Evolutionary conservation across 148 eudicot genomes (phyloP), one percentile per base, ranked within the genome.

Genomic region (Rhododendron griersonianum): DNA sequence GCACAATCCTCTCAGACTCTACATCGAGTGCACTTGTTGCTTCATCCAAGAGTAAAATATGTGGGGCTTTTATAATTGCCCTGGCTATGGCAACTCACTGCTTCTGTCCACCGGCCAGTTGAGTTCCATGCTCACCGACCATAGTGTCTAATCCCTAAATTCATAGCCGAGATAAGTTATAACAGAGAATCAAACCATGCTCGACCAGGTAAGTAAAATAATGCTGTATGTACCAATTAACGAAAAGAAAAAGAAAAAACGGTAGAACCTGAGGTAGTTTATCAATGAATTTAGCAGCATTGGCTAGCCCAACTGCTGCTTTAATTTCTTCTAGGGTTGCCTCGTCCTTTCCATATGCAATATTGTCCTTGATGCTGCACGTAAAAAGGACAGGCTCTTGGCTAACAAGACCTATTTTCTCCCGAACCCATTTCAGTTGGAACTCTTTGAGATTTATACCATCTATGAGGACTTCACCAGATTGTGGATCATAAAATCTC

Each of bases 1-100:
- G n/a, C 59, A 95, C 98, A 77, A 91, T 65, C 71, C 93, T 91
- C 86, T 95, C 97, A 10, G 98, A 95, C 63, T 94, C 98, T 28
- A 92, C 93, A 89, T 95, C 98, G 65, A 95, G 93, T 50, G 97
- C 98, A 90, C 98, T 95, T 18, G 98, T 95, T 30, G 98, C 98
- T 91, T 95, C 98, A 69, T 95, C 96, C 45, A 94, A 88, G 83
- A 95, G 97, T 74, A 95, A 85, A 86, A 95, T 95, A 5, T 93
- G 81, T 1, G 98, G 98, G 84, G 93, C 89, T 89, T 95, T 95
- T 55, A 95, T 53, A 73, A 95, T 94, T 61, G 97, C 98, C 89
- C 98, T 91, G 7, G 98, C 95, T 84, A 95, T 95, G 75, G 98
- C 98, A 16, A 95, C 87, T 89, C 97, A 92, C 86, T 41, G 45